Conservation (phyloP, 441 rosid genomes). For the Pelargonium cotyledonis region DNA sequence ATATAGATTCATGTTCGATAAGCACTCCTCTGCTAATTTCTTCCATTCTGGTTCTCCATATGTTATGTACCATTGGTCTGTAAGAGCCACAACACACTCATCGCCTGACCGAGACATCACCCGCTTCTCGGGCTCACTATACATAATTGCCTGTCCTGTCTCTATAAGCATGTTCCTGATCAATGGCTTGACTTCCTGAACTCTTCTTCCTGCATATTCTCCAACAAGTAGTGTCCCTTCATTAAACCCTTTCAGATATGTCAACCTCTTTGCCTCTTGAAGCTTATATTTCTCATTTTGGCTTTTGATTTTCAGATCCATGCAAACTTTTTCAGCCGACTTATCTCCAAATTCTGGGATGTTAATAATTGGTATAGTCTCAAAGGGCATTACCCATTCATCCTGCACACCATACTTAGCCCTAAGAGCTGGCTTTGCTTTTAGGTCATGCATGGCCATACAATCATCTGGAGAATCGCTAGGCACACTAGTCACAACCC, state of each 20-base stretch:
- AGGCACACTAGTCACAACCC: constrained; percentile 90
- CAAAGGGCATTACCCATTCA: constrained; percentile 80
- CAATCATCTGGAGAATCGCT: constrained; percentile 94
- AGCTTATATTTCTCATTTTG: constrained; percentile 89
- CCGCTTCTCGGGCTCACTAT: constrained; percentile 89
- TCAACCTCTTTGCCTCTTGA: constrained; percentile 78
- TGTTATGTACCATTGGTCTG: constrained; percentile 93
- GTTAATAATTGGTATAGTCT: constrained; percentile 65
- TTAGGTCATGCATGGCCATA: constrained; percentile 75
- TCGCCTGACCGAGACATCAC: constrained; percentile 96
- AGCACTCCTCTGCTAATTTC: constrained; percentile 68
- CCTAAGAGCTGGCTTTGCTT: constrained; percentile 68
- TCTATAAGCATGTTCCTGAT: constrained; percentile 60
- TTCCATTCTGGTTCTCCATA: constrained; percentile 88
- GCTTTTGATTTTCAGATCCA: constrained; percentile 72
- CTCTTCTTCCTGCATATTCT: constrained; percentile 62
- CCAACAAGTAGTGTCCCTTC: constrained; percentile 83
- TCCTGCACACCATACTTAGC: constrained; percentile 74
- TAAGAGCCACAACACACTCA: constrained; percentile 96
- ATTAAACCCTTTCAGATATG: constrained; percentile 77
- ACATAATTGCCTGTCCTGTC: constrained; percentile 63
- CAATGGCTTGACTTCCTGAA: constrained; percentile 76
- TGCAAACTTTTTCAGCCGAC: constrained; percentile 80
- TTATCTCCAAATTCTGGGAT: constrained; percentile 81
- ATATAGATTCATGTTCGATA: constrained; percentile 67